These are phyloP conservation scores for Globisporangium splendens DNA, from an alignment of 352 stramenopile species.

Conservation along the genomic window DNA sequence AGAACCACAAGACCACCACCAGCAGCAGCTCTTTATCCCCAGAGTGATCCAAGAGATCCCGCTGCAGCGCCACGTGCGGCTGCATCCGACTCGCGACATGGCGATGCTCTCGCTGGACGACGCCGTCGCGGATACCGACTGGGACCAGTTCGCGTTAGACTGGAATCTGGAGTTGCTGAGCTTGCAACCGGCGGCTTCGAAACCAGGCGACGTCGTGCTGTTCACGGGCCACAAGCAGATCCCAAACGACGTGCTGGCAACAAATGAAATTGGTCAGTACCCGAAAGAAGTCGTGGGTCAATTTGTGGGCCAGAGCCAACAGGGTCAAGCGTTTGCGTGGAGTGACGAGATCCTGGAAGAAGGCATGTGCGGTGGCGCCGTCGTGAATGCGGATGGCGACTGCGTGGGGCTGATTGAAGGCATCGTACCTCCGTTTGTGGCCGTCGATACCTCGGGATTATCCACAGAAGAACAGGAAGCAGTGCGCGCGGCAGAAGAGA, in stretches of 20 bases:
- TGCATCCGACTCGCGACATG: conserved; percentile 53
- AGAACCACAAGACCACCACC: background rate
- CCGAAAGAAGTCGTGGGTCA: conserved; percentile 49
- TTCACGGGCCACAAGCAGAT: conserved; percentile 55
- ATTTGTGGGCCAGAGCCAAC: conserved; percentile 54
- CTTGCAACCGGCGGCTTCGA: conserved; percentile 19
- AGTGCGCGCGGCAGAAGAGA: conserved; percentile 27
- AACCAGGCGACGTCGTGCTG: conserved; percentile 36
- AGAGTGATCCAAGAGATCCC: conserved; percentile 55
- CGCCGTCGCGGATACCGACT: conserved; percentile 17
- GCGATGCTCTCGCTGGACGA: conserved; percentile 55
- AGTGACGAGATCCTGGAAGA: conserved; percentile 72
- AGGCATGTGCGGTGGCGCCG: conserved; percentile 79
- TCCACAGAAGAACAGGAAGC: conserved; percentile 20
- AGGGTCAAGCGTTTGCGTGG: conserved; percentile 70
- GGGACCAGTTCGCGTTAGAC: conserved; percentile 14
- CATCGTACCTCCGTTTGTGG: conserved; percentile 51
- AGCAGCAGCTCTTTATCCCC: conserved; percentile 14
- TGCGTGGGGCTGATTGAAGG: conserved; percentile 77
- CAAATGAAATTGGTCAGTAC: conserved; percentile 22
- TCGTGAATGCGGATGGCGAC: conserved; percentile 32
- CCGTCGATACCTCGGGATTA: conserved; percentile 20
- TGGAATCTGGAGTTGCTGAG: conserved; percentile 33
- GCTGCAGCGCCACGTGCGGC: conserved; percentile 42
- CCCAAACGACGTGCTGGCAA: conserved; percentile 11